Conservation (phyloP, 2,329 filamentous ascomycete species). For the Colletotrichum acutatum region DNA sequence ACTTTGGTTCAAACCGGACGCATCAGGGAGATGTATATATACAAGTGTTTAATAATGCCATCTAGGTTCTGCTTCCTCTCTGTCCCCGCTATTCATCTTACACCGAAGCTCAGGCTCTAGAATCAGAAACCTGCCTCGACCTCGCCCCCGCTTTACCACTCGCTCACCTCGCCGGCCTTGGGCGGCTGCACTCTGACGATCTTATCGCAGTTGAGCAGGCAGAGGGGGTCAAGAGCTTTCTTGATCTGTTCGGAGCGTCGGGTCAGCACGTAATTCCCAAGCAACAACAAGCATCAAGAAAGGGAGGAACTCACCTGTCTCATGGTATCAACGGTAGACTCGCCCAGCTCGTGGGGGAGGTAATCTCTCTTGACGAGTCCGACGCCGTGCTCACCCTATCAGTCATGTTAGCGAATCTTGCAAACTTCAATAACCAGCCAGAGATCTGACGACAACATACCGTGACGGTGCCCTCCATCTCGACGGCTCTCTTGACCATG, state of each 20-base stretch:
- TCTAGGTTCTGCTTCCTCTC: neutral
- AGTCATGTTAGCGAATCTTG: slow-evolving; percentile 16
- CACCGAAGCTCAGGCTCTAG: neutral
- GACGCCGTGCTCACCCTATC: slow-evolving; percentile 81
- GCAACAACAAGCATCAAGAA: neutral
- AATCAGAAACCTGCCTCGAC: neutral
- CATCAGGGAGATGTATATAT: neutral
- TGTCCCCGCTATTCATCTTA: neutral
- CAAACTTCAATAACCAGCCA: neutral
- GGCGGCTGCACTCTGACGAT: slow-evolving; percentile 71
- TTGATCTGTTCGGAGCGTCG: slow-evolving; percentile 71
- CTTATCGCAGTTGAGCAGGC: slow-evolving; percentile 76
- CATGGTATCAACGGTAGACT: slow-evolving; percentile 83
- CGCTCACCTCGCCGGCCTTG: slow-evolving; percentile 56
- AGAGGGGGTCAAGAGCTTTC: slow-evolving; percentile 81
- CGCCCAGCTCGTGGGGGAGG: slow-evolving; percentile 80
- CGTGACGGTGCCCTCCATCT: slow-evolving; percentile 87
- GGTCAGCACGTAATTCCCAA: neutral
- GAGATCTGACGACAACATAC: slow-evolving; percentile 48
- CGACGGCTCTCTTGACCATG: slow-evolving; percentile 88
- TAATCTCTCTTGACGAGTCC: slow-evolving; percentile 89
- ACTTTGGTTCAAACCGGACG: neutral
- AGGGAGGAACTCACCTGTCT: slow-evolving; percentile 68
- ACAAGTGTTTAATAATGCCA: neutral
- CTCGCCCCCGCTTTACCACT: slow-evolving; percentile 49